Evolutionary conservation across 306 rosid species (phyloP), one percentile per base, ranked within the genome.

Genomic region (Trifolium repens): DNA sequence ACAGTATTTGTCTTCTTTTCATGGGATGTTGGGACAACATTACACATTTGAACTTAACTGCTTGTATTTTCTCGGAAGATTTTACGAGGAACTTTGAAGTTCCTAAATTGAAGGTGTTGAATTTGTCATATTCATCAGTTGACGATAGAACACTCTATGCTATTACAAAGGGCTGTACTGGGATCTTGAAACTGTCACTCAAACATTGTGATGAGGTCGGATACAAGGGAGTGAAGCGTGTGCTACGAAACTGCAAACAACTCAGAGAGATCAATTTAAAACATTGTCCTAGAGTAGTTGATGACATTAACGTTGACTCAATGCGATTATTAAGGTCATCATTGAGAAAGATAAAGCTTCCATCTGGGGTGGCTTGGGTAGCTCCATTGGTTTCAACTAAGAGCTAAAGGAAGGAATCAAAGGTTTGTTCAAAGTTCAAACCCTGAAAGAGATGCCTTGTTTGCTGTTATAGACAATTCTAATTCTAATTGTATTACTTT

Each of bases 221-320:
- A 10, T 55, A 26, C 4, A 71, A 81, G n/a, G 97, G 98, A 57
- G 85, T 84, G 80, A 82, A 69, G 81, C 76, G 76, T 34, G 88
- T 89, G 34, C 83, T 85, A 26, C 35, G 44, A 74, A 84, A 78
- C 34, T 93, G 96, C 87, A 81, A 34, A 65, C 16, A 64, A 71
- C 39, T 93, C 80, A 84, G 82, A 84, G 85, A 84, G 86, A 83
- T 93, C 67, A 83, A 85, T 80, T 80, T 93, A 66, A 74, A 58
- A 77, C 27, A 37, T 17, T 90, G 96, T 76, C 5, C 40, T 32
- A 58, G 58, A 8, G 79, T 86, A 70, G 14, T 2, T 44, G 1
- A 13, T 71, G 57, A 27, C 2, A 27, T 57, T 58, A 79, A 78
- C 61, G 55, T 87, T 80, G 68, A 82, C 44, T 71, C 84, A 85